These are phyloP conservation scores for Russula ochroleuca DNA, from an alignment of 768 basidiomycete species.

Conservation along the genomic window DNA sequence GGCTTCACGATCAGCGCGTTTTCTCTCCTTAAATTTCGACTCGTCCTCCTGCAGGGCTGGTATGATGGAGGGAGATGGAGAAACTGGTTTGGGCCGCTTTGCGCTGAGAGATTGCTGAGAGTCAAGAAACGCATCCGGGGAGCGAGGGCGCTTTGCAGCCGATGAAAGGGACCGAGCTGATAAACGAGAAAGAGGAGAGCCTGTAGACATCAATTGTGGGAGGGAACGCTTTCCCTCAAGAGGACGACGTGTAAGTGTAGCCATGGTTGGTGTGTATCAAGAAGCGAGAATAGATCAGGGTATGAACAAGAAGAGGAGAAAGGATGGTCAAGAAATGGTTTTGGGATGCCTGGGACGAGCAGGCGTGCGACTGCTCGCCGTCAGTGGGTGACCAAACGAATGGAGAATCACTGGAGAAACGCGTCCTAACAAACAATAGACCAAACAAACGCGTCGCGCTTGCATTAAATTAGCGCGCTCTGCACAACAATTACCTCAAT, in stretches of 20 bases:
- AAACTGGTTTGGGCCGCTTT: slow-evolving; percentile 23
- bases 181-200: slow-evolving; percentile 21
- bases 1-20: slow-evolving; percentile 26
- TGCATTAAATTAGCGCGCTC: slow-evolving; percentile 1
- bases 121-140: slow-evolving; percentile 26
- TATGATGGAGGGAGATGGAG: slow-evolving; percentile 19
- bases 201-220: slow-evolving; percentile 22
- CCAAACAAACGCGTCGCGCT: slow-evolving; percentile 30
- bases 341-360: slow-evolving; percentile 9
- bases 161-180: slow-evolving; percentile 22
- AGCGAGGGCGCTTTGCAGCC: slow-evolving; percentile 23
- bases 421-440: slow-evolving; percentile 1
- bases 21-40: slow-evolving; percentile 22
- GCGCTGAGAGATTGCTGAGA: slow-evolving; percentile 22
- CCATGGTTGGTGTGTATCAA: slow-evolving; percentile 15
- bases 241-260: slow-evolving; percentile 25
- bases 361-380: slow-evolving; percentile 11
- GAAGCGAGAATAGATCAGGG: not conserved
- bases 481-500: too few relatives aligned
- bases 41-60: slow-evolving; percentile 23
- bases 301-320: not conserved
- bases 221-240: slow-evolving; percentile 27
- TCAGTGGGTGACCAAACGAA: not conserved
- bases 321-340: slow-evolving; percentile 15
- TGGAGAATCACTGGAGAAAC: not conserved